Base-by-base conservation (phyloP, 106 monocot genomes). In the Dendrobium officinale region DNA sequence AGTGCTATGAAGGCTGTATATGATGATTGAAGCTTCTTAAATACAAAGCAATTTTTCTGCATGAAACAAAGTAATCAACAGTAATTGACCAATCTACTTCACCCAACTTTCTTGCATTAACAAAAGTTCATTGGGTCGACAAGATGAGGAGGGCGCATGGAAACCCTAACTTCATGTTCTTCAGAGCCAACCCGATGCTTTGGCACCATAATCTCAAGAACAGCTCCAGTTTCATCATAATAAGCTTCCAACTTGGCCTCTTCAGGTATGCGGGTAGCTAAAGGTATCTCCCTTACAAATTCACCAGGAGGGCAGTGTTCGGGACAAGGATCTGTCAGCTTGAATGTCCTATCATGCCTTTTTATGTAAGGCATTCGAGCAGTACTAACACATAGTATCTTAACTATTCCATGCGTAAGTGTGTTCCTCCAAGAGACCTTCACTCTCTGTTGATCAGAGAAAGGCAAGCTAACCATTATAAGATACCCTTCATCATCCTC, bases 191-290 rank as follows among this genome's bases (percentile, higher is more conserved):
- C 85, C 45, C 81, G 72, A 55, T 77, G 77, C 77, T 85, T 85
- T 0, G 85, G 85, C 24, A 85, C 85, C 81, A 85, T 85, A 72
- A 85, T 85, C 55, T 85, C 85, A 19, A 85, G 80, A 54, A 85
- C 77, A 2, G 85, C 42, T 42, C 85, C 85, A 56, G 81, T 72
- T 77, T 85, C 85, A 45, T 85, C 85, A 61, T 85, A 85, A 59
- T 85, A 85, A 24, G 85, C 85, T 72, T 85, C 85, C 22, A 85
- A 75, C 43, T 85, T 81, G 9, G 85, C 85, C 78, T 85, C 85
- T 72, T 85, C 85, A 6, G 85, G 85, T 42, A 85, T 85, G 17
- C 85, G 77, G 15, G 85, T 78, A 44, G 85, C 80, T 1, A 85
- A 72, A 3, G 81, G 80, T 72, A 85, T 85, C 67, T 85, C 85